Base-by-base conservation (phyloP, 169 alveolate species). In the Perkinsus marinus region DNA sequence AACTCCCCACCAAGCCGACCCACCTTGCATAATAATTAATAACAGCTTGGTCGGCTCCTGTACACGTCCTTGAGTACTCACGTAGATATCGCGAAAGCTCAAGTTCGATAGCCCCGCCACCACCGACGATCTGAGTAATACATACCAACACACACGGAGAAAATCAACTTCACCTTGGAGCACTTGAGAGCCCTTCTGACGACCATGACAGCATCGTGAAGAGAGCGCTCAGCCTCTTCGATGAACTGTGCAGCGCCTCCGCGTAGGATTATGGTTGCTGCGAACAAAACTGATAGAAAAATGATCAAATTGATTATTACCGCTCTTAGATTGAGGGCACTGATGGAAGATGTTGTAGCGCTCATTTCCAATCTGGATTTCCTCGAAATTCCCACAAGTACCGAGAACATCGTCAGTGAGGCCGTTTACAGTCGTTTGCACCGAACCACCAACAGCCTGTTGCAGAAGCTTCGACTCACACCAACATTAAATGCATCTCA, bases 241-340 rank as follows among this genome's bases (percentile, higher is more conserved):
- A 98, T 97, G 94, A 98, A 98, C 96, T 98, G 99, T 92, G 97
- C 98, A 19, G 99, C 99, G 26, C 99, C 99, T 26, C 99, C 99
- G 93, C 99, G 95, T 91, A 98, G 95, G 57, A 98, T 96, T 43
- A 98, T 96, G 17, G 99, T 98, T 37, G 99, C 98, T 36, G 39
- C n/a, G n/a, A n/a, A n/a, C n/a, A 37, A n/a, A n/a, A n/a, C n/a
- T n/a, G n/a, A n/a, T n/a, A n/a, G n/a, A n/a, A n/a, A n/a, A n/a
- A n/a, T n/a, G 46, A 41, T 41, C 19, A 10, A 3, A n/a, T n/a
- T n/a, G n/a, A n/a, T n/a, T 2, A 7, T 26, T 90, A 90, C 92
- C 68, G 22, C 39, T 38, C 38, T 92, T 89, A 94, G 41, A 41
- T 39, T 3, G 92, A 26, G 97, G 95, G 95, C 99, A 98, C 39